These are phyloP conservation scores for Nakazawaea wyomingensis DNA, from an alignment of 805 yeast genomes.

Conservation along the genomic window DNA sequence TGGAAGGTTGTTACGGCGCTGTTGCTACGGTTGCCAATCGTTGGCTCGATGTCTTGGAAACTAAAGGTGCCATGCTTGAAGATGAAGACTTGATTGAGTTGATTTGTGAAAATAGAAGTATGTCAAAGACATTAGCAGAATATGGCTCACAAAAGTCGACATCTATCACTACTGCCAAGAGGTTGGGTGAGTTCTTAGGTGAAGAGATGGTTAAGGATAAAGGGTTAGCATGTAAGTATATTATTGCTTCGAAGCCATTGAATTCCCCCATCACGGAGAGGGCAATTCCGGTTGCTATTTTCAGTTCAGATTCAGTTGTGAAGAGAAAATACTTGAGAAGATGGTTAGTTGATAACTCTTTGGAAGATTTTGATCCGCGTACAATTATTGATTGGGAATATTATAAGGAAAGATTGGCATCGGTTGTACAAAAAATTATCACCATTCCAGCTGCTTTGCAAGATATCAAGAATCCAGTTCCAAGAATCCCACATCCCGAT, in stretches of 20 bases:
- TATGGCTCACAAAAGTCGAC: slow-evolving; percentile 90
- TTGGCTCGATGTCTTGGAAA: slow-evolving; percentile 91
- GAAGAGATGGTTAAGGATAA: slow-evolving; percentile 95
- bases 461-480: slow-evolving; percentile 84
- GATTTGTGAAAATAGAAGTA: slow-evolving; percentile 92
- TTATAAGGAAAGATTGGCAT: slow-evolving; percentile 83
- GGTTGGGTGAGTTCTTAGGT: slow-evolving; percentile 93
- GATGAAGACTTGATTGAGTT: slow-evolving; percentile 92
- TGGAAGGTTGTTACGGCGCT: slow-evolving; percentile 77
- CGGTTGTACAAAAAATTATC: slow-evolving; percentile 90
- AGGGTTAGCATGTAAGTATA: slow-evolving; percentile 91
- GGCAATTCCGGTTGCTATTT: slow-evolving; percentile 94
- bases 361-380: slow-evolving; percentile 83
- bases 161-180: slow-evolving; percentile 89
- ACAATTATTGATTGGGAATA: slow-evolving; percentile 90
- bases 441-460: slow-evolving; percentile 98
- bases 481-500: slow-evolving; percentile 88
- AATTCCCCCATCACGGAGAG: slow-evolving; percentile 92
- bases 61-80: slow-evolving; percentile 80
- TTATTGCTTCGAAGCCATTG: slow-evolving; percentile 77
- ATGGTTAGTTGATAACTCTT: slow-evolving; percentile 78
- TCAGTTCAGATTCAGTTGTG: slow-evolving; percentile 71
- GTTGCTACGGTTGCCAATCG: slow-evolving; percentile 92
- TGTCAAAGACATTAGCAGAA: slow-evolving; percentile 88
- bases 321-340: slow-evolving; percentile 72